Evolutionary conservation across 331 rosid genomes (phyloP).

Genomic region (Quercus phellos): DNA sequence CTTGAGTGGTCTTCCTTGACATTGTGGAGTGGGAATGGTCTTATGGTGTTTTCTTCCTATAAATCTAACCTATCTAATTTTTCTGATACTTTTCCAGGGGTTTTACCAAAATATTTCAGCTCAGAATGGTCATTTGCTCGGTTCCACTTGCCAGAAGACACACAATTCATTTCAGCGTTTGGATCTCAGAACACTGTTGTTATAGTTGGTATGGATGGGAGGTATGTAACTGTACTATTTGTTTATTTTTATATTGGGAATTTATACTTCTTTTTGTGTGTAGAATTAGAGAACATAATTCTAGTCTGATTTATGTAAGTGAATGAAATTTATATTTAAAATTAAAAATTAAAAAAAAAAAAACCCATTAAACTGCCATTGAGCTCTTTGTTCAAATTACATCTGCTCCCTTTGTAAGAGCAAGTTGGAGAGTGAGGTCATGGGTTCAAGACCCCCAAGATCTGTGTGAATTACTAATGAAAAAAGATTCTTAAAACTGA

Average conservation of each 20-base stretch:
- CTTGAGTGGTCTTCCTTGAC: not conserved
- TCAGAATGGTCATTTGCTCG: conserved; percentile 97
- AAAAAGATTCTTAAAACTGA: not conserved
- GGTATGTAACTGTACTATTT: conserved; percentile 40
- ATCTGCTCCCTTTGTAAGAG: too few species aligned
- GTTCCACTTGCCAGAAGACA: conserved; percentile 69
- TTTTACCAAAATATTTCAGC: conserved; percentile 92
- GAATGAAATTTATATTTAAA: not conserved
- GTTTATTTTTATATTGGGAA: not conserved
- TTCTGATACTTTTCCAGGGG: conserved; percentile 42
- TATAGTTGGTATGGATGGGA: conserved; percentile 83
- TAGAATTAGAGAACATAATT: not conserved
- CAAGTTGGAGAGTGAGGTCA: too few species aligned
- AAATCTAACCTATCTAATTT: conserved; percentile 9
- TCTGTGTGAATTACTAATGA: too few species aligned
- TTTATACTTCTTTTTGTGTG: not conserved
- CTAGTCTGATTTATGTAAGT: not conserved
- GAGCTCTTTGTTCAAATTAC: too few species aligned
- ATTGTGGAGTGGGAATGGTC: conserved; percentile 7
- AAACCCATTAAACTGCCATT: too few species aligned
- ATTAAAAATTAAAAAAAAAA: too few species aligned
- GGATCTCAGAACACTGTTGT: conserved; percentile 70
- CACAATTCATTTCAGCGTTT: conserved; percentile 71
- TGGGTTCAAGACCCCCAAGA: too few species aligned
- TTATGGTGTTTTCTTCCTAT: not conserved